Base-by-base conservation (phyloP, 495 filamentous ascomycete genomes). In the Durotheca rogersii region DNA sequence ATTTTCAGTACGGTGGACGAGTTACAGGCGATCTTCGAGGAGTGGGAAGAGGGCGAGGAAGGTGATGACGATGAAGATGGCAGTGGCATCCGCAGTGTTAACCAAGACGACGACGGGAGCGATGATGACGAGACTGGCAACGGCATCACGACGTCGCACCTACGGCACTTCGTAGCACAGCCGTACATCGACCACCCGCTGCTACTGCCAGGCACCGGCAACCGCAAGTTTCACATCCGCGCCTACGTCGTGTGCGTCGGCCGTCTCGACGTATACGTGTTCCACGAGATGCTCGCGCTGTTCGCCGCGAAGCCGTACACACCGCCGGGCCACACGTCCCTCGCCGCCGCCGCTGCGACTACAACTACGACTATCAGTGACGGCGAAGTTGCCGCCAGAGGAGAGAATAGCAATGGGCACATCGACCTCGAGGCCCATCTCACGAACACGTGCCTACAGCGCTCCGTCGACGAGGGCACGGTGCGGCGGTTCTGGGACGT, bases 361-460 rank as follows among this genome's bases (percentile, higher is more conserved):
- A n/a, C n/a, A n/a, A n/a, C n/a, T n/a, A n/a, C n/a, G n/a, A n/a
- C n/a, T n/a, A n/a, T n/a, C n/a, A n/a, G n/a, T n/a, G n/a, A n/a
- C n/a, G n/a, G n/a, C n/a, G n/a, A n/a, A n/a, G n/a, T n/a, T n/a
- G n/a, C n/a, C n/a, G n/a, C n/a, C n/a, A n/a, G n/a, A n/a, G n/a
- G n/a, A n/a, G n/a, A n/a, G n/a, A n/a, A n/a, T n/a, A n/a, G n/a
- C n/a, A n/a, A 73, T 23, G 16, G 16, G 7, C 17, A 32, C 15
- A 52, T 60, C 42, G 78, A 85, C 59, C 78, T 95, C 3, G 77
- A 79, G 6, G 75, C 82, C 2, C 90, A 96, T 61, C 79, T 98
- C 1, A 98, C 92, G 2, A 97, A 96, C 56, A 96, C 92, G 23
- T 97, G 90, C 61, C 81, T 96, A n/a, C 93, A 96, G 68, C 80